These are phyloP conservation scores for Chaetomium olivaceum DNA, from an alignment of 2,329 filamentous ascomycete species.

Conservation along the genomic window DNA sequence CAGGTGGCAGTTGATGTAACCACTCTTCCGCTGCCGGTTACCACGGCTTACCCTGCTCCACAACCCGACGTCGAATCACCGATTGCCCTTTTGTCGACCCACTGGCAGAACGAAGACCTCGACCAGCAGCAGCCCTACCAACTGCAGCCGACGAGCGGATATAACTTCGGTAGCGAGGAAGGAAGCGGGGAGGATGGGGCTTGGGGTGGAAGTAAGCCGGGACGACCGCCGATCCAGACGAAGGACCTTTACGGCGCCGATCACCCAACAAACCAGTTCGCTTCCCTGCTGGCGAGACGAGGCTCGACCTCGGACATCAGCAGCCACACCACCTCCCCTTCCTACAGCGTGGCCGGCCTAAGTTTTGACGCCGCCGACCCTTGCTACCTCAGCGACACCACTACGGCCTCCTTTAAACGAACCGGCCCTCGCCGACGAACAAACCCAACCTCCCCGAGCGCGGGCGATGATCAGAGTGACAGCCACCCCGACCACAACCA, in stretches of 20 bases:
- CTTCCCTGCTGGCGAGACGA: not conserved
- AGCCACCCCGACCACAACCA: not conserved
- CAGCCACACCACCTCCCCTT: not conserved
- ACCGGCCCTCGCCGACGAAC: not conserved
- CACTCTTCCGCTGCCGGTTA: not conserved
- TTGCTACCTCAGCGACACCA: not conserved
- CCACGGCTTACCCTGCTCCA: not conserved
- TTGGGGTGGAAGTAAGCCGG: not conserved
- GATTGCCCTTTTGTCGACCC: no score
- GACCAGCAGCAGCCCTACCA: not conserved
- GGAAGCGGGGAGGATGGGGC: not conserved
- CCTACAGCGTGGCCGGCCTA: not conserved
- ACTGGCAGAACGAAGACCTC: not conserved
- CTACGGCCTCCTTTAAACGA: not conserved
- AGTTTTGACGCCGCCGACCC: not conserved
- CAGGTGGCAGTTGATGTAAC: not conserved
- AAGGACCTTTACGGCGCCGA: not conserved
- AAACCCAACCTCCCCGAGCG: not conserved
- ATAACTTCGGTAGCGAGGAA: not conserved
- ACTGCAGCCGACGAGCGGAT: not conserved
- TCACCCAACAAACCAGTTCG: not conserved
- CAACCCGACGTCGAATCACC: not conserved
- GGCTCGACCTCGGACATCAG: not conserved
- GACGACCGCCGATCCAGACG: conserved; percentile 1
- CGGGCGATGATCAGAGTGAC: not conserved